Evolutionary conservation across 1,139 yeast genomes (phyloP), one percentile per base, ranked within the genome.

Genomic region (Casaregolazyma lundiana): DNA sequence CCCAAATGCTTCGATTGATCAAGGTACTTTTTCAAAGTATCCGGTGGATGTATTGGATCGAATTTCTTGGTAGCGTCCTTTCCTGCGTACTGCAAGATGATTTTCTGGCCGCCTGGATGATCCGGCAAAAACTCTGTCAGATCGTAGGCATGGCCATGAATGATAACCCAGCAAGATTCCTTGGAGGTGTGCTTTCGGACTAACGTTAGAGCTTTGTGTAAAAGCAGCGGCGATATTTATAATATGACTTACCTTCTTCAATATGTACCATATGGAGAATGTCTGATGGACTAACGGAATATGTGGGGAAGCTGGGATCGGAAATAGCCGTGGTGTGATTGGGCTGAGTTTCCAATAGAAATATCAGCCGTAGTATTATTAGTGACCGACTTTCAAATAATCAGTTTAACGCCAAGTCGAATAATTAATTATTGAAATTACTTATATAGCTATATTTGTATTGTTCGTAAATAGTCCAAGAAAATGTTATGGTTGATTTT

Each of bases 81-180:
- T 13, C 97, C 97, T 2, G 95, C 97, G 60, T 81, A 85, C 53
- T 77, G 77, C 38, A 82, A 63, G 38, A 92, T 80, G 22, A 90
- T 80, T 22, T 74, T 73, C 51, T 75, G 76, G 2, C 97, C 98
- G 50, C 97, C 98, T 0, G 97, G 97, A 65, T 92, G 98, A 41
- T 79, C 73, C 19, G 78, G 71, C 48, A 86, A 71, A 61, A 92
- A 92, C 30, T 79, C 77, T 0, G 97, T 84, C 54, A 90, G 75
- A 63, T 92, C 88, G 62, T 88, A 81, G 30, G 86, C 96, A 41
- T 84, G 80, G 45, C 89, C 89, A 55, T 88, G 83, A 50, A 90
- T 79, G 7, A 86, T 81, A 43, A 88, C 84, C 97, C 97, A 90
- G 66, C 96, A 83, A 60, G 84, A 92, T 21, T 72, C 73, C 18